These are phyloP conservation scores for Aspergillus novofumigatus DNA, from an alignment of 2,329 filamentous ascomycete species.

Conservation along the genomic window DNA sequence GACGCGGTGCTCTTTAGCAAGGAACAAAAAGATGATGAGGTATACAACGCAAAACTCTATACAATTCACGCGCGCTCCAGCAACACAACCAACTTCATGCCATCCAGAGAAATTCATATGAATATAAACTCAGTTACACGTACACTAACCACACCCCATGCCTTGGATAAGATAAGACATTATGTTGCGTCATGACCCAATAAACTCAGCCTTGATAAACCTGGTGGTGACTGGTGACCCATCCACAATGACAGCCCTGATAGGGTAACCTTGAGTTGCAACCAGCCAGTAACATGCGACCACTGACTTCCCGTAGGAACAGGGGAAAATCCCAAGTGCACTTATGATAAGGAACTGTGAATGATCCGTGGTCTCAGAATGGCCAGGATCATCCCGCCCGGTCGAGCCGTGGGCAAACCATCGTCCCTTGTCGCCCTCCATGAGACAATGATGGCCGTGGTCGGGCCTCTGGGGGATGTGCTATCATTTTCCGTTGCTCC, in stretches of 20 bases:
- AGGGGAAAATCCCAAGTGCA: background rate
- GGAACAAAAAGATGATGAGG: background rate
- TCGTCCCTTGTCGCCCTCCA: background rate
- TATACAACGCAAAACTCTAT: background rate
- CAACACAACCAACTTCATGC: background rate
- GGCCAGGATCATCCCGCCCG: background rate
- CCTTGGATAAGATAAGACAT: background rate
- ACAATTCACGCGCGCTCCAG: background rate
- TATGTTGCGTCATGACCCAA: background rate
- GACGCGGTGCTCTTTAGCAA: background rate
- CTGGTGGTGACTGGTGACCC: background rate
- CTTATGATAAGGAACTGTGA: background rate
- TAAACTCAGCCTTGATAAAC: background rate
- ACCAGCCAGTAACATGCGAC: background rate
- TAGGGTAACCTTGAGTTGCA: background rate
- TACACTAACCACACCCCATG: background rate
- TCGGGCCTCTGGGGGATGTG: background rate
- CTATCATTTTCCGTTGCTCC: slow-evolving; percentile 18
- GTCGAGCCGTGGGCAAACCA: background rate
- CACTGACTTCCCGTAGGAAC: background rate
- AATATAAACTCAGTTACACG: background rate
- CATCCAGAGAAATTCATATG: background rate
- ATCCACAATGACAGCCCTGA: background rate
- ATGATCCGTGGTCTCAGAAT: background rate
- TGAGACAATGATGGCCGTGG: background rate